Evolutionary conservation across 345 rosid genomes (phyloP), one percentile per base, ranked within the genome.

Genomic region (Melastoma malabathricum): DNA sequence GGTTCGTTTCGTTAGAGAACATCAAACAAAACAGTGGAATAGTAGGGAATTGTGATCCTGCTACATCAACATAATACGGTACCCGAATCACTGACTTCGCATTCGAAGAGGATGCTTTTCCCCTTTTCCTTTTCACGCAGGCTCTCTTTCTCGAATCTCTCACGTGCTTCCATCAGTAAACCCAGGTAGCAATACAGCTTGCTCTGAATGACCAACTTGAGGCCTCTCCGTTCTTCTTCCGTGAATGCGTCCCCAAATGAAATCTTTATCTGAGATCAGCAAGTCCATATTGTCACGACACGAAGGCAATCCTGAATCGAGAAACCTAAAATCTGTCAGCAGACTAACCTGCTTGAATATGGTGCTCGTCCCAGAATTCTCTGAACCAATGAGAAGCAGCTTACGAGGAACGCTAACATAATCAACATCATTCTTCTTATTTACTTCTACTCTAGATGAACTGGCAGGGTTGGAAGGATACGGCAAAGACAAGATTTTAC

Each of bases 311-410:
- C 29, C 38, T 14, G 25, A 10, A 50, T 9, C 43, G 10, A 34
- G 5, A 0, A 50, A 29, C 15, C 9, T 27, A 0, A 27, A 31
- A 50, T 13, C 9, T 16, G 39, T 50, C 25, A 0, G 4, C 22
- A 18, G 34, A 22, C 62, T 59, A 52, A 82, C 98, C 79, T 90
- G 89, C 70, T 86, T 90, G 69, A 80, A 84, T 53, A 90, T 64
- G 44, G 98, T 80, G 58, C 93, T 73, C 1, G 89, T 77, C 64
- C 98, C 98, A 23, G 93, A 82, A 52, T 82, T 82, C 59, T 66
- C 72, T 45, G 57, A 62, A 60, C 93, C 96, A 22, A 87, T 74
- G 46, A 92, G 78, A 65, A 92, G 86, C 66, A 84, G 74, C 54
- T 68, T 87, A 50, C 44, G 52, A 50, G 47, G 52, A 52, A 72